These are phyloP conservation scores for Trypanosoma rangeli DNA, from an alignment of 208 protist genomes.

Conservation along the genomic window DNA sequence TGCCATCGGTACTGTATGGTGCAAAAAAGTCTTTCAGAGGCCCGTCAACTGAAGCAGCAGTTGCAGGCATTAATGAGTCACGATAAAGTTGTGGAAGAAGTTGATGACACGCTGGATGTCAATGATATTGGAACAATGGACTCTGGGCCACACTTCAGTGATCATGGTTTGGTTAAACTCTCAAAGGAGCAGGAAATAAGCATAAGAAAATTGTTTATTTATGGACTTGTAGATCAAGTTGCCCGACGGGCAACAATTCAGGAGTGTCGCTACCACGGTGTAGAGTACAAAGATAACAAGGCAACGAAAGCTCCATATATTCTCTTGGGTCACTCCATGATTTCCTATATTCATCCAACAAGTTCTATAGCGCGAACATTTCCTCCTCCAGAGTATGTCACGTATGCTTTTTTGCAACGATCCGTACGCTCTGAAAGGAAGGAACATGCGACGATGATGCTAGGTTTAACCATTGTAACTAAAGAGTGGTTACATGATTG, in stretches of 20 bases:
- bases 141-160: conserved; percentile 9
- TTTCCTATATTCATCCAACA: conserved; percentile 86
- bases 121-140: conserved; percentile 39
- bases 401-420: conserved; percentile 78
- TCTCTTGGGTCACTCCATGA: conserved; percentile 50
- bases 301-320: conserved; percentile 83
- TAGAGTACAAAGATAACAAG: conserved; percentile 83
- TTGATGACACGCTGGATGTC: conserved; percentile 68
- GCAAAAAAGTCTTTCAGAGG: conserved; percentile 84
- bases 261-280: conserved; percentile 82
- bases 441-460: conserved; percentile 77
- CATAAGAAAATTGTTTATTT: conserved; percentile 83
- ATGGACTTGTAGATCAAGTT: conserved; percentile 87
- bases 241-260: conserved; percentile 84
- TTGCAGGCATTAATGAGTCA: conserved; percentile 42
- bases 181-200: conserved; percentile 63
- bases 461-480: conserved; percentile 85
- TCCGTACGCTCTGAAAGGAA: conserved; percentile 76
- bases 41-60: conserved; percentile 64
- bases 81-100: conserved; percentile 34
- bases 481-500: conserved; percentile 82
- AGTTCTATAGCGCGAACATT: conserved; percentile 79
- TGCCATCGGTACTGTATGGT: conserved; percentile 75
- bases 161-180: conserved; percentile 24
- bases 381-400: conserved; percentile 88